Evolutionary conservation across 495 filamentous ascomycete species (phyloP), one percentile per base, ranked within the genome.

Genomic region (Arthonia radiata): DNA sequence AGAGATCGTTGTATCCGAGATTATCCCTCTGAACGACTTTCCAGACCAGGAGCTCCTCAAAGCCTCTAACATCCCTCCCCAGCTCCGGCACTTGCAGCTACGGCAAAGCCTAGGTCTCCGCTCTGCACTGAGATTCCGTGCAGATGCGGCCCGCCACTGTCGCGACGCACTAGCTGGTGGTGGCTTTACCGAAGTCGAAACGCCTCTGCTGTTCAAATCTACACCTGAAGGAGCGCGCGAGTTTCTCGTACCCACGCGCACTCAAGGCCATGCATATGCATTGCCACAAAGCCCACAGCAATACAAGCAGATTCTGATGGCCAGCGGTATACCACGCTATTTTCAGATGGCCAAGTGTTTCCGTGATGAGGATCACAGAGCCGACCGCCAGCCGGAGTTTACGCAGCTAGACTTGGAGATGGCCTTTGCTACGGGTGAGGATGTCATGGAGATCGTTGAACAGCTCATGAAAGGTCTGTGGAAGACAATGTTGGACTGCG

Each of bases 291-390:
- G 82, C 32, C 86, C 86, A 5, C 86, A 97, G 49, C 86, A 97
- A 44, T 94, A 92, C 46, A 97, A 97, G 47, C 86, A 97, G 49
- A 83, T 94, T 23, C 59, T 97, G 12, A 93, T 97, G 81, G 74
- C 81, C 5, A 73, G 71, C 39, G 82, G 83, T 0, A 59, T 94
- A 11, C 45, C 53, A 4, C 59, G 57, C 5, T 97, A 97, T 45
- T 91, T 64, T 41, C 86, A 97, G 46, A 75, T 94, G 47, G 86
- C 89, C 2, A 69, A 64, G 33, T 97, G 86, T 39, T 97, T 94
- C 50, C 72, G 86, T 5, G 86, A 97, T 42, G 86, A 97, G 45
- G 86, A 93, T 53, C 52, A 83, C 23, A 57, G 86, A 13, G 82
- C 89, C 0, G 89, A 94, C 45, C 58, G 86, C 32, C 86, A 97